These are phyloP conservation scores for Cladobotryum protrusum DNA, from an alignment of 2,329 filamentous ascomycete genomes.

Conservation along the genomic window DNA sequence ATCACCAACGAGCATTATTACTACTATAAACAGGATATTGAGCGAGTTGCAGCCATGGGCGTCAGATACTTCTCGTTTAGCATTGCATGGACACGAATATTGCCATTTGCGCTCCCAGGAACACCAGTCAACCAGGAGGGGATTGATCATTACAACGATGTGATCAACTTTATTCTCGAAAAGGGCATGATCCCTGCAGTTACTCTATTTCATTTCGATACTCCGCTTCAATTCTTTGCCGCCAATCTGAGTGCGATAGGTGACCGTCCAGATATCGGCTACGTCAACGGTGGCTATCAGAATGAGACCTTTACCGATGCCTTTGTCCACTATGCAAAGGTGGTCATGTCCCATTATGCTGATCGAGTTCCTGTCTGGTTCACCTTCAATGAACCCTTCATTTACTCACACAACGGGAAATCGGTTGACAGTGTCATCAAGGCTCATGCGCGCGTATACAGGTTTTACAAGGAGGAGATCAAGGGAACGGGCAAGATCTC, in stretches of 20 bases:
- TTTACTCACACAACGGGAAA: constrained; percentile 34
- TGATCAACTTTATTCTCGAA: constrained; percentile 43
- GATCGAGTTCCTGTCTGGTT: constrained; percentile 47
- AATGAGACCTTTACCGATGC: constrained; percentile 43
- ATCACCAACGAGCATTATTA: constrained; percentile 47
- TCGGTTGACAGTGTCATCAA: constrained; percentile 37
- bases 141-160: constrained; percentile 48
- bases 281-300: constrained; percentile 37
- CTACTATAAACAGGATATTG: constrained; percentile 41
- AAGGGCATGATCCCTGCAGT: constrained; percentile 44
- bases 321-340: constrained; percentile 48
- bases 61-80: constrained; percentile 47
- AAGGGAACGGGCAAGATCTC: constrained; percentile 41
- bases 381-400: constrained; percentile 47
- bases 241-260: constrained; percentile 23
- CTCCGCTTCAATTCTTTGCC: constrained; percentile 36
- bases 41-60: constrained; percentile 40
- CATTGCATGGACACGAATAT: constrained; percentile 46
- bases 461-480: constrained; percentile 50
- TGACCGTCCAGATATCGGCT: constrained; percentile 27
- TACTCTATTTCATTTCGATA: constrained; percentile 46
- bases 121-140: constrained; percentile 46
- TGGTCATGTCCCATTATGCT: constrained; percentile 45
- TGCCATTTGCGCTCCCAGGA: constrained; percentile 44
- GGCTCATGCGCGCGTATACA: constrained; percentile 43